Evolutionary conservation across 768 basidiomycete species (phyloP), one percentile per base, ranked within the genome.

Genomic region (Suillus fuscotomentosus): DNA sequence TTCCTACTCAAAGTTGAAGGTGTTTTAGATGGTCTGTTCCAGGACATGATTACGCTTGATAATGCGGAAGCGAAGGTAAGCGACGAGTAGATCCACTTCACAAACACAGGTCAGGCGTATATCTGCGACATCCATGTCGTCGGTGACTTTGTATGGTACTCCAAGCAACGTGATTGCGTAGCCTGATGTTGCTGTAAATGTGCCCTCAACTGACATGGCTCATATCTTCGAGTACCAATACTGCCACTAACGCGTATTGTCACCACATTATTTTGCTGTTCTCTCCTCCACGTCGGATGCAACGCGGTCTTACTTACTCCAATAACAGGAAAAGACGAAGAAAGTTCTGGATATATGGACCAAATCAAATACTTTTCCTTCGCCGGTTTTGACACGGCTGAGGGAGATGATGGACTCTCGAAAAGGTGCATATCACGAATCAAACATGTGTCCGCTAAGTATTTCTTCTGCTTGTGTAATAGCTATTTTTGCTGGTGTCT

Each of bases 271-370:
- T 59, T 42, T 31, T 69, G 54, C 57, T 51, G 62, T 48, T 42
- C 59, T 66, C 48, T 63, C 57, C 60, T 8, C 42, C 31, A 70
- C 74, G 72, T 67, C 71, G 73, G 72, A 77, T 79, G 82, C 86
- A 77, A 86, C 82, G 67, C 67, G 63, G 62, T 73, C 70, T 77
- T 75, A 76, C 72, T 68, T 72, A 72, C 70, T 78, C 66, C 67
- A 66, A 73, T 65, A 74, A 78, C 83, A 98, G 96, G 97, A 97
- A 82, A 99, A 99, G 81, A 85, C 92, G 54, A 90, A 91, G 83
- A 99, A 99, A 79, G 88, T 99, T 72, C 87, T 97, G 78, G 97
- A 98, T 80, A 98, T 99, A 72, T 99, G 97, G 97, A 85, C 84
- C 71, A 97, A 96, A 77, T 86, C 88, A 64, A 86, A 83, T 77